Evolutionary conservation across 2,329 filamentous ascomycete species (phyloP), one percentile per base, ranked within the genome.

Genomic region (Apiospora koreana): DNA sequence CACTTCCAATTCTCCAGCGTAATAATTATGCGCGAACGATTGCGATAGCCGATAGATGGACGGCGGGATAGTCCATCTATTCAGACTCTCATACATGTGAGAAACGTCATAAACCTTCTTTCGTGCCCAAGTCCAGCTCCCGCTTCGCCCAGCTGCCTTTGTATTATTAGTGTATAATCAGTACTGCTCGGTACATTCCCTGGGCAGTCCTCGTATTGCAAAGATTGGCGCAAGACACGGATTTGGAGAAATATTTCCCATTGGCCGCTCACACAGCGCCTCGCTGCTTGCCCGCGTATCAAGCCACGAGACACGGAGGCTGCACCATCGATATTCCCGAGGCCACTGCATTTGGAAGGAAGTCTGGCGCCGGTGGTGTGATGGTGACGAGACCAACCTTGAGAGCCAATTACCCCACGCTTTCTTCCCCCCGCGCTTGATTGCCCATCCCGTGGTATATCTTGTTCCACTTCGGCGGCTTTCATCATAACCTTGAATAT

Each of bases 401-500:
- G 50, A 58, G 28, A 58, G 28, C 50, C 50, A 58, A 58, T 58
- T 58, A 35, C 50, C 25, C 50, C 50, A 58, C 50, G 50, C 9
- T 31, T 58, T 14, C 28, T 35, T 21, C 25, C 21, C 28, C 54
- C 54, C 54, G 12, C 54, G 31, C 54, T 38, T 31, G 31, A 38
- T 35, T 38, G 28, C 9, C 23, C 48, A 41, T 71, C 69, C 1
- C 68, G n/a, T 67, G 10, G 76, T 72, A n/a, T 71, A 72, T 74
- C 64, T 76, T 70, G 23, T n/a, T 28, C 23, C 12, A 54, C 71
- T 72, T 73, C 67, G 0, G 48, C 25, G 25, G 9, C 14, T 35
- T 9, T 18, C n/a, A 58, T 58, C 50, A 12, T 18, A 35, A 35
- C n/a, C 28, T 5, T 35, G 14, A 21, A 41, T 12, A 43, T 43